Base-by-base conservation (phyloP, 2,329 filamentous ascomycete species). In the Bisporella sp. region DNA sequence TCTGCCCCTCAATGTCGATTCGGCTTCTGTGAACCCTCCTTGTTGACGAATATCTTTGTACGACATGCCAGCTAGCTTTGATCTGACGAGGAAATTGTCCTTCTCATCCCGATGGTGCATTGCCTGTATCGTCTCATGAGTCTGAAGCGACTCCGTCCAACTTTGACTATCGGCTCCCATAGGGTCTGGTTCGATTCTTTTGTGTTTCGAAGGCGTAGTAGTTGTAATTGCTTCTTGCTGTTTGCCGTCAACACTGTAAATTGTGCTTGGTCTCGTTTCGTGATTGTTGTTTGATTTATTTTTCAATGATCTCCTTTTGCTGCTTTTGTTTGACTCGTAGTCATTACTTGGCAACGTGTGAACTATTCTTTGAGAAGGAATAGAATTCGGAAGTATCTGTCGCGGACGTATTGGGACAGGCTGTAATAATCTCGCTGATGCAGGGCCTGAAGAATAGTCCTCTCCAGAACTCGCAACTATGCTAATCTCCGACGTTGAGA, bases 1-100 rank as follows among this genome's bases (percentile, higher is more conserved):
- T 0, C 85, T 76, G 0, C 87, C 87, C 11, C 87, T 76, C 37
- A 91, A 71, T 0, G 87, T 90, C 8, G 84, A 86, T 66, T 88
- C 85, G 1, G 84, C 81, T 59, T 87, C 82, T 28, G 54, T 66
- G 55, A 84, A 84, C 1, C 71, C 68, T 11, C 82, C 78, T 13
- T 68, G 60, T 5, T 62, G 58, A 37, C 76, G 76, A 59, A 89
- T 88, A 52, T 85, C 74, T 48, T 74, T 77, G 67, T 88, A 89
- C 0, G 82, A 80, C 69, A 79, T 69, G 3, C 83, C 83, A 1
- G 69, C 64, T 6, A 65, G 60, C 63, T 80, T 82, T 29, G 73
- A 70, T n/a, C 71, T 61, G 12, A 85, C 64, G 1, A 87, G 70
- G 41, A 73, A 74, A 3, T 71, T 63, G 57, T 80, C 74, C 59